Evolutionary conservation across 495 filamentous ascomycete genomes (phyloP).

Genomic region (Saxispiralis lemnorum): DNA sequence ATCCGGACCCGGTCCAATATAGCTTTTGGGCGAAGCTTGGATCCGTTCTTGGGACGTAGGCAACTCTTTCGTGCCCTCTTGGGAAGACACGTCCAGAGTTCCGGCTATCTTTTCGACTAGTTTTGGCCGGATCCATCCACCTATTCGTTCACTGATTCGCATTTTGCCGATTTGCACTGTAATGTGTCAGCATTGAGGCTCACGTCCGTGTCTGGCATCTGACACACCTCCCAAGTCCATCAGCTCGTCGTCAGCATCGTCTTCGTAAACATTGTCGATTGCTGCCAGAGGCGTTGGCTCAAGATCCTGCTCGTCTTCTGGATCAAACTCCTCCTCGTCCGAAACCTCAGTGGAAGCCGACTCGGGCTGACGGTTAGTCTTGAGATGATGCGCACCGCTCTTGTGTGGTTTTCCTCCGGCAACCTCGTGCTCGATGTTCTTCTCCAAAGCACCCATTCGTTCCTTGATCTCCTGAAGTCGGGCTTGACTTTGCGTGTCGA

Average conservation of each 20-base stretch:
- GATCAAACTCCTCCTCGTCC: slow-evolving; percentile 26
- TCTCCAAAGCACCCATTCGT: slow-evolving; percentile 45
- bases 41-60: not conserved
- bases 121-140: slow-evolving; percentile 35
- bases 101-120: slow-evolving; percentile 46
- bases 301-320: slow-evolving; percentile 29
- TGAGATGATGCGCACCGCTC: slow-evolving; percentile 7
- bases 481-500: slow-evolving; percentile 42
- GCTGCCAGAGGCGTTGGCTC: slow-evolving; percentile 38
- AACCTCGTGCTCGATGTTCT: slow-evolving; percentile 41
- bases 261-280: slow-evolving; percentile 45
- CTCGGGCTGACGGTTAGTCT: not conserved
- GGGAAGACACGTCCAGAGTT: slow-evolving; percentile 2
- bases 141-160: slow-evolving; percentile 56
- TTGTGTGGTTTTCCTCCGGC: slow-evolving; percentile 14
- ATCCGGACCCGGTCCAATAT: slow-evolving; percentile 21
- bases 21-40: slow-evolving; percentile 15
- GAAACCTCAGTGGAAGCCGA: slow-evolving; percentile 10
- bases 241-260: slow-evolving; percentile 41
- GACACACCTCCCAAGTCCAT: slow-evolving; percentile 55
- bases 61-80: too few relatives aligned
- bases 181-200: not conserved
- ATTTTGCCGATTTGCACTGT: slow-evolving; percentile 19
- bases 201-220: slow-evolving; percentile 10
- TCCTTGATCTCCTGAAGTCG: slow-evolving; percentile 54